Percentiles rank a stretch among this genome's conserved stretches.
Conservation (phyloP, 257 asterid species). For the Solanum clarkiae region DNA sequence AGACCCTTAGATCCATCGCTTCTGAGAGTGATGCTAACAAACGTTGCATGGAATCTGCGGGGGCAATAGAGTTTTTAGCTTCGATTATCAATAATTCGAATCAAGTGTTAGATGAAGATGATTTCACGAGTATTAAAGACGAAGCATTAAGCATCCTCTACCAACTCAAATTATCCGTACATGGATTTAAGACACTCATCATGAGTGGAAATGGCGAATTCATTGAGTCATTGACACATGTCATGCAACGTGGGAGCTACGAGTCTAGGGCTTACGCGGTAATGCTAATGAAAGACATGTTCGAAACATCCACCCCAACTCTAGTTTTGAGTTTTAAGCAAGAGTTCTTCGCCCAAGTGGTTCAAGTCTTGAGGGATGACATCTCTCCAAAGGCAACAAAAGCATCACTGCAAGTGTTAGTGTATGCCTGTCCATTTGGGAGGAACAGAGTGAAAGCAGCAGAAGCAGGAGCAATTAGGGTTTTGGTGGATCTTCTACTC, state of each 20-base stretch:
- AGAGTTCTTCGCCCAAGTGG: conserved; percentile 29
- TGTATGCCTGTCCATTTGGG: conserved; percentile 32
- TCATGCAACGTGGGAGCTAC: conserved; percentile 46
- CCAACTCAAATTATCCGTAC: conserved; percentile 43
- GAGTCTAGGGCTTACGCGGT: conserved; percentile 51
- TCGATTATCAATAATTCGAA: conserved; percentile 10
- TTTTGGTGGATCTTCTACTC: conserved; percentile 40
- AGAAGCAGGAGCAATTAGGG: conserved; percentile 31
- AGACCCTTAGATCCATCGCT: conserved; percentile 48
- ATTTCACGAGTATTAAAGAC: conserved; percentile 10
- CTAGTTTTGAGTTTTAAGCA: conserved; percentile 6
- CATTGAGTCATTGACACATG: conserved; percentile 21
- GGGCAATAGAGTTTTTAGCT: conserved; percentile 49
- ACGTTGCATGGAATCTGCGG: conserved; percentile 46
- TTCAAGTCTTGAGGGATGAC: conserved; percentile 29
- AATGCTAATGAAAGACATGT: conserved; percentile 23
- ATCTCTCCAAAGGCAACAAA: conserved; percentile 36
- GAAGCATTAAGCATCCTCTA: conserved; percentile 48
- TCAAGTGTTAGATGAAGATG: neutral
- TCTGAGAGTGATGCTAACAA: conserved; percentile 48
- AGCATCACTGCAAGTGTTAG: conserved; percentile 31
- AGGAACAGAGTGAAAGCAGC: conserved; percentile 51
- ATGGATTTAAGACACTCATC: conserved; percentile 21
- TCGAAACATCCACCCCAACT: conserved; percentile 24
- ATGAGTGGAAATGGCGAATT: conserved; percentile 7